Evolutionary conservation across 768 basidiomycete genomes (phyloP).

Genomic region (Amanita rimosa): DNA sequence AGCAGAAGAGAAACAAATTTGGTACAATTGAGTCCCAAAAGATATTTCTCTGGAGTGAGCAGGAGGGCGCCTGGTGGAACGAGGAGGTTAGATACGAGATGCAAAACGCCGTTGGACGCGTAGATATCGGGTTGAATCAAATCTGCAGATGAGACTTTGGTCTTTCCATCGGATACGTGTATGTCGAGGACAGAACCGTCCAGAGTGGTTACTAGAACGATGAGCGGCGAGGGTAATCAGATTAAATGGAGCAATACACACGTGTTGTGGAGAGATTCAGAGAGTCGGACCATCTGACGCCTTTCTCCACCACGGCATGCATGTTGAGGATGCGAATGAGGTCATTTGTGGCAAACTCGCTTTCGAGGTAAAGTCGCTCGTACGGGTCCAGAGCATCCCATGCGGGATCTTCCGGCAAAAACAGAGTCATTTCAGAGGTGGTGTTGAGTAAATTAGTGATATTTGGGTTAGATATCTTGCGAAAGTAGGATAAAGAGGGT

Average conservation of each 20-base stretch:
- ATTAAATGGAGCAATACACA: conserved; percentile 24
- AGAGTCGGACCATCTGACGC: conserved; percentile 58
- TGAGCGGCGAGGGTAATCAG: conserved; percentile 1
- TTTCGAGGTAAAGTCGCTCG: conserved; percentile 83
- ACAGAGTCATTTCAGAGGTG: conserved; percentile 72
- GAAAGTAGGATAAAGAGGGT: conserved; percentile 60
- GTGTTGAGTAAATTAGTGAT: conserved; percentile 46
- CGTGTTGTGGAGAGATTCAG: conserved; percentile 41
- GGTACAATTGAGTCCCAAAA: conserved; percentile 86
- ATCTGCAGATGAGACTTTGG: conserved; percentile 42
- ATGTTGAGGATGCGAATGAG: conserved; percentile 66
- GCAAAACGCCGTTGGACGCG: conserved; percentile 91
- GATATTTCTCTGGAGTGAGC: conserved; percentile 90
- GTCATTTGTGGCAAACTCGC: conserved; percentile 76
- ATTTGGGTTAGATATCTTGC: conserved; percentile 55
- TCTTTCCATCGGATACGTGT: conserved; percentile 38
- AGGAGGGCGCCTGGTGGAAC: conserved; percentile 64
- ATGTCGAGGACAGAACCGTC: conserved; percentile 60
- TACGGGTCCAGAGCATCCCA: conserved; percentile 69
- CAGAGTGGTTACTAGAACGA: conserved; percentile 50
- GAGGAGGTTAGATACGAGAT: conserved; percentile 77
- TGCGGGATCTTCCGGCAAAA: conserved; percentile 78
- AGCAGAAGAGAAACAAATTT: conserved; percentile 83
- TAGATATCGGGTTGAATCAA: conserved; percentile 77
- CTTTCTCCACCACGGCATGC: conserved; percentile 52